These are phyloP conservation scores for Quercus mongolica DNA, from an alignment of 306 rosid species.

Conservation along the genomic window DNA sequence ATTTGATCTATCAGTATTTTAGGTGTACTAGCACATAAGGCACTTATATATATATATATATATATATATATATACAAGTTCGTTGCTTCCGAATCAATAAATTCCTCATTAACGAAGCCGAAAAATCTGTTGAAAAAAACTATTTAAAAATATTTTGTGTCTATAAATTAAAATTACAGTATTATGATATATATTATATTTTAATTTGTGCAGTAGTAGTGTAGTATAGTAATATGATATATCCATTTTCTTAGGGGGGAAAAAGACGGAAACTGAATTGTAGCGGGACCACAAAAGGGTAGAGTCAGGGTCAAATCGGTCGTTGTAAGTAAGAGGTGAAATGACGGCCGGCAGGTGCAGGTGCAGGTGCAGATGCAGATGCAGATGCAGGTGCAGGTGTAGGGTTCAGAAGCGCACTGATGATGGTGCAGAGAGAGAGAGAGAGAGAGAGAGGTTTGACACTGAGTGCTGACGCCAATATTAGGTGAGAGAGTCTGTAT, in stretches of 20 bases:
- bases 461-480: conserved; percentile 11
- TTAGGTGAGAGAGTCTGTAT: conserved; percentile 2
- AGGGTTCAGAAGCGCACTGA: conserved; percentile 10
- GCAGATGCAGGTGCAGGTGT: neutral
- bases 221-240: neutral
- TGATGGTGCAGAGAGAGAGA: neutral
- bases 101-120: too few relatives aligned
- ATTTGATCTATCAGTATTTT: too few relatives aligned
- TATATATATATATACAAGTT: too few relatives aligned
- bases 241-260: neutral
- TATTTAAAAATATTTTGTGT: too few relatives aligned
- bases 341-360: conserved; percentile 32
- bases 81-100: too few relatives aligned
- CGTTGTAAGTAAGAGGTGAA: conserved; percentile 17
- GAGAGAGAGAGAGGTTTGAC: neutral
- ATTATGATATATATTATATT: too few relatives aligned
- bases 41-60: too few relatives aligned
- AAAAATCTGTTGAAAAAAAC: too few relatives aligned
- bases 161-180: too few relatives aligned
- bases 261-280: neutral
- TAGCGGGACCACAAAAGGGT: neutral
- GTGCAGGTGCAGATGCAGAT: neutral
- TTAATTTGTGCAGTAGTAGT: too few relatives aligned
- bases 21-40: too few relatives aligned
- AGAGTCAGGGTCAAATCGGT: conserved; percentile 26